Base-by-base conservation (phyloP, 768 basidiomycete species). In the Tricholomella constricta region DNA sequence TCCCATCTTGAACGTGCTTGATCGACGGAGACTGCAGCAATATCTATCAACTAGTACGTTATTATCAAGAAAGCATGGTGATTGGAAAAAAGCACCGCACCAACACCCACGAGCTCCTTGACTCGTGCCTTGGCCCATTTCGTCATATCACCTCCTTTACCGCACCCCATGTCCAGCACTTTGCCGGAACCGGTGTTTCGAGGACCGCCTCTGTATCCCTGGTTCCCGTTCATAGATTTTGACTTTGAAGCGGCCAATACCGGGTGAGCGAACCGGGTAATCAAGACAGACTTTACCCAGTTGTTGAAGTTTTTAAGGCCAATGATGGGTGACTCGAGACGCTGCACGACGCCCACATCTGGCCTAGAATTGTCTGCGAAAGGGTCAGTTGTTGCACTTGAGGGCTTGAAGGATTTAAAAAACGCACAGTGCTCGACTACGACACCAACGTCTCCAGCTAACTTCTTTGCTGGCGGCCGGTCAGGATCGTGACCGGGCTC, bases 221-320 rank as follows among this genome's bases (percentile, higher is more conserved):
- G 59, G 58, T 54, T 59, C 54, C 61, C 69, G 55, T 55, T 55
- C 48, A 60, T 54, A 23, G 52, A 14, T 54, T 43, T 56, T 52
- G 76, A 76, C 37, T 69, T 68, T 29, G 63, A 58, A 15, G 55
- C 52, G 29, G 76, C 69, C 32, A 93, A 77, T 27, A 76, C 85
- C 2, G 88, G 86, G 65, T 88, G 85, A 1, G 89, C 90, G 63
- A 91, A 97, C 47, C 89, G 89, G 8, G 89, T 86, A 65, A 99
- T 97, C 56, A 98, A 79, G 15, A 98, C 95, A 9, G 93, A 94
- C 70, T 99, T 99, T 61, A 98, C 89, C 97, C 97, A 99, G 74
- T 99, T 99, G 74, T 99, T 99, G 75, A 98, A 99, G 66, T 82
- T 89, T 71, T 97, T 98, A 49, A 99, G 82, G 32, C 97, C 97